Evolutionary conservation across 1,139 yeast species (phyloP).

Genomic region (Blastobotrys arbuscula): DNA sequence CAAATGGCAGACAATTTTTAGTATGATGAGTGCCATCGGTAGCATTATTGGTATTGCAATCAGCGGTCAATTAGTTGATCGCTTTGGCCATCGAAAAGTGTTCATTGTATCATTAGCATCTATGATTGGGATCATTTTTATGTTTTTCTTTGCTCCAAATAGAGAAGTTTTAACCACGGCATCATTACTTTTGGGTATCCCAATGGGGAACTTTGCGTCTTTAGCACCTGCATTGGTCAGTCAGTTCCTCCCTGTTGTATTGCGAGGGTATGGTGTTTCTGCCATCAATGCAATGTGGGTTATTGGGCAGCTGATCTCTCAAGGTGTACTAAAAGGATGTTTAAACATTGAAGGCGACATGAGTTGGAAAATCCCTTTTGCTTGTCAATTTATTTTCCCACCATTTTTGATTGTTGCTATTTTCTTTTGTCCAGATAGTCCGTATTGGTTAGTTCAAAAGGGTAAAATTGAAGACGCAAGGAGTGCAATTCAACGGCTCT

Average conservation of each 20-base stretch:
- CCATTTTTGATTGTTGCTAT: conserved; percentile 47
- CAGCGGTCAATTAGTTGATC: conserved; percentile 34
- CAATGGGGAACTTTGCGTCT: conserved; percentile 45
- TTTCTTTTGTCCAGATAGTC: conserved; percentile 52
- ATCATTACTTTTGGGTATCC: conserved; percentile 40
- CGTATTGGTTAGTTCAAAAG: conserved; percentile 47
- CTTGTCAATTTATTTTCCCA: conserved; percentile 59
- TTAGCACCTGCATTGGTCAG: conserved; percentile 43
- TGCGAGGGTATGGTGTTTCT: conserved; percentile 33
- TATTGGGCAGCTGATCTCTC: conserved; percentile 37
- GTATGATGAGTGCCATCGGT: conserved; percentile 38
- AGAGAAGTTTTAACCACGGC: conserved; percentile 38
- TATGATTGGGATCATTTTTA: conserved; percentile 35
- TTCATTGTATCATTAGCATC: conserved; percentile 31
- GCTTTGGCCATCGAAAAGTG: conserved; percentile 44
- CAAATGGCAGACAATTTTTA: conserved; percentile 41
- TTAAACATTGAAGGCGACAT: conserved; percentile 11
- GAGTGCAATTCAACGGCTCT: not conserved
- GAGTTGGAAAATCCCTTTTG: conserved; percentile 44
- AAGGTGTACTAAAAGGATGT: conserved; percentile 9
- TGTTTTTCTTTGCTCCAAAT: conserved; percentile 40
- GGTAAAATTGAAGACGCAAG: conserved; percentile 31
- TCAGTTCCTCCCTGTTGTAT: conserved; percentile 42
- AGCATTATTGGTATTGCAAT: conserved; percentile 21
- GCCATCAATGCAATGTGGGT: conserved; percentile 40